Percentiles rank a stretch among this genome's conserved stretches.
These are phyloP conservation scores for Persicaria tinctoria DNA, from an alignment of 148 eudicot species.

Conservation along the genomic window DNA sequence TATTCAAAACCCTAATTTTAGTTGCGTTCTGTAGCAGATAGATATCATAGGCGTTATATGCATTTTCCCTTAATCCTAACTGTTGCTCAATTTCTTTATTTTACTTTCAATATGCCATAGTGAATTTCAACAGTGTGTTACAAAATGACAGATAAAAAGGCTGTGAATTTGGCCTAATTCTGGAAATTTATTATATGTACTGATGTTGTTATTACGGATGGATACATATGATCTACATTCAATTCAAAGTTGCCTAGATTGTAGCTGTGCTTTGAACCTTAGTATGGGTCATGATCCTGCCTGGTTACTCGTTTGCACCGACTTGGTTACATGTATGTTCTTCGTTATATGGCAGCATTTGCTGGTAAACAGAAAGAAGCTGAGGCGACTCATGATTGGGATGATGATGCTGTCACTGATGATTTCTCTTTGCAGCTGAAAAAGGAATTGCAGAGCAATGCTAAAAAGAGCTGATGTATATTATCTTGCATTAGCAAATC, in stretches of 20 bases:
- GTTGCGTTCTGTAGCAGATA: background rate
- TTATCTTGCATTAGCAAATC: background rate
- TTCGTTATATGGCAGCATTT: background rate
- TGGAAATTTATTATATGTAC: too few relatives aligned
- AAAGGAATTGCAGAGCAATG: constrained; percentile 15
- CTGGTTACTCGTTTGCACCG: background rate
- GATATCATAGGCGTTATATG: background rate
- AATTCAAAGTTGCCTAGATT: too few relatives aligned
- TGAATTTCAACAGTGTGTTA: too few relatives aligned
- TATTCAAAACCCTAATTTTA: background rate
- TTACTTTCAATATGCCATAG: too few relatives aligned
- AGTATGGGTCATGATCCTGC: background rate
- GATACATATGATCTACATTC: too few relatives aligned
- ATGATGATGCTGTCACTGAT: constrained; percentile 10
- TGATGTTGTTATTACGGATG: too few relatives aligned
- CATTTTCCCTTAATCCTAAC: too few relatives aligned
- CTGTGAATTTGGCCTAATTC: too few relatives aligned
- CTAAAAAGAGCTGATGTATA: constrained; percentile 7
- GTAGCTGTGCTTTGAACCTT: background rate
- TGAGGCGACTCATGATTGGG: constrained; percentile 11
- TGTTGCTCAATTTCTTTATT: too few relatives aligned
- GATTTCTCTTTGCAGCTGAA: constrained; percentile 14
- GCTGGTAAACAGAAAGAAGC: constrained; percentile 11
- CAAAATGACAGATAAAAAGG: too few relatives aligned
- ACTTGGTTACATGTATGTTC: background rate